A percentile compares a stretch with the other conserved stretches of the same genome.
These are phyloP conservation scores for Dioszegia aurantiaca DNA, from an alignment of 768 basidiomycete species.

Conservation along the genomic window DNA sequence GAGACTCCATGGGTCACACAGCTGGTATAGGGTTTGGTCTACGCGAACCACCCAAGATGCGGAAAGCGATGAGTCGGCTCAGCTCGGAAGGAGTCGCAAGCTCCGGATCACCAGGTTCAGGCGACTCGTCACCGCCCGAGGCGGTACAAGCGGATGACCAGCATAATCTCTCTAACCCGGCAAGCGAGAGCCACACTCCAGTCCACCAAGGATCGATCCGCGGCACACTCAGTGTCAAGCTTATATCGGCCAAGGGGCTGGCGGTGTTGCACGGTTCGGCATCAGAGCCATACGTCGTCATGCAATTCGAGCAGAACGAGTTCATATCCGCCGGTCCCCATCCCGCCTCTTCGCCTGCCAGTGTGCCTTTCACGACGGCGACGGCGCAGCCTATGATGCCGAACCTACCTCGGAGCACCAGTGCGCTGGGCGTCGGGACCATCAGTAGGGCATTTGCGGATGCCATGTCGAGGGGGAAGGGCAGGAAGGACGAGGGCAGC, in stretches of 20 bases:
- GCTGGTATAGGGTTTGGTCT: slow-evolving; percentile 46
- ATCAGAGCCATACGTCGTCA: slow-evolving; percentile 72
- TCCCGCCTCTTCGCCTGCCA: slow-evolving; percentile 31
- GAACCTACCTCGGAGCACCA: slow-evolving; percentile 35
- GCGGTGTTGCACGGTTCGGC: slow-evolving; percentile 61
- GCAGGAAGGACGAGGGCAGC: slow-evolving; percentile 29
- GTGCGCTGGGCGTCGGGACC: slow-evolving; percentile 48
- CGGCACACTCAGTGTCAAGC: slow-evolving; percentile 86
- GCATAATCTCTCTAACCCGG: background rate
- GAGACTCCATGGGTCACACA: slow-evolving; percentile 39
- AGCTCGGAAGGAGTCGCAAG: slow-evolving; percentile 20
- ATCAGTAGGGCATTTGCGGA: slow-evolving; percentile 52
- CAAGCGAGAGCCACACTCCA: slow-evolving; percentile 13
- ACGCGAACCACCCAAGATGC: slow-evolving; percentile 52
- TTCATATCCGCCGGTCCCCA: slow-evolving; percentile 69
- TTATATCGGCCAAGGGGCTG: slow-evolving; percentile 84
- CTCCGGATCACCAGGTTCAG: slow-evolving; percentile 6
- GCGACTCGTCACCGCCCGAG: background rate
- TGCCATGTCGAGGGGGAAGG: slow-evolving; percentile 46
- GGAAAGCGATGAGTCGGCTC: slow-evolving; percentile 45
- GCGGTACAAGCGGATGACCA: background rate
- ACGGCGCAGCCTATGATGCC: slow-evolving; percentile 42
- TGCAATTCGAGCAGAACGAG: slow-evolving; percentile 98
- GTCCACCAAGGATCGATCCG: slow-evolving; percentile 37
- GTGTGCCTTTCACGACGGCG: slow-evolving; percentile 45